These are phyloP conservation scores for Russula sp. DNA, from an alignment of 768 basidiomycete species.

Conservation along the genomic window DNA sequence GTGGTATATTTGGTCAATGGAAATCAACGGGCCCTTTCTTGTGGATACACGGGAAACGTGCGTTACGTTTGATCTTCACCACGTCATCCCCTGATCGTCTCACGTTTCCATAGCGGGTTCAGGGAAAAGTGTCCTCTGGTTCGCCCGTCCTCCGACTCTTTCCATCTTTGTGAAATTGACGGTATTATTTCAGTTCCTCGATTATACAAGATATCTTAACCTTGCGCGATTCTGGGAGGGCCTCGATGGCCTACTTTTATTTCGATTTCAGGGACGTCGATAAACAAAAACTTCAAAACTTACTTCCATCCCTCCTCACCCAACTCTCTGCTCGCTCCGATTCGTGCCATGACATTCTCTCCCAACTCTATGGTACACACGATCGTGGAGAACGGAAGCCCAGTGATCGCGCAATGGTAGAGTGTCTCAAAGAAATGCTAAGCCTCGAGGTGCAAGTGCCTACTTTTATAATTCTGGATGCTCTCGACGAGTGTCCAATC, in stretches of 20 bases:
- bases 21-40: not conserved
- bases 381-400: not conserved
- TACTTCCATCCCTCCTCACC: not conserved
- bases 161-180: not conserved
- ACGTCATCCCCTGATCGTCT: not conserved
- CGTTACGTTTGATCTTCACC: not conserved
- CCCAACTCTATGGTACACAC: not conserved
- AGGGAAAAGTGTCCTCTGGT: not conserved
- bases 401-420: not conserved
- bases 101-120: not conserved
- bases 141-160: not conserved
- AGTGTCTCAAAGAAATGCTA: not conserved
- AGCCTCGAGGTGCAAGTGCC: not conserved
- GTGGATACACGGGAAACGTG: slow-evolving; percentile 7
- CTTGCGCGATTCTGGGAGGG: not conserved
- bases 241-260: not conserved
- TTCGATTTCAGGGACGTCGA: not conserved
- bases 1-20: not conserved
- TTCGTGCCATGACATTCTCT: not conserved
- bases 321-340: not conserved
- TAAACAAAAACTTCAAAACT: not conserved
- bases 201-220: not conserved
- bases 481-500: too few relatives aligned
- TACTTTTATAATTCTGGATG: not conserved
- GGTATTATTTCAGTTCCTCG: not conserved